These are phyloP conservation scores for Paxillus rubicundulus DNA, from an alignment of 768 basidiomycete genomes.

Conservation along the genomic window DNA sequence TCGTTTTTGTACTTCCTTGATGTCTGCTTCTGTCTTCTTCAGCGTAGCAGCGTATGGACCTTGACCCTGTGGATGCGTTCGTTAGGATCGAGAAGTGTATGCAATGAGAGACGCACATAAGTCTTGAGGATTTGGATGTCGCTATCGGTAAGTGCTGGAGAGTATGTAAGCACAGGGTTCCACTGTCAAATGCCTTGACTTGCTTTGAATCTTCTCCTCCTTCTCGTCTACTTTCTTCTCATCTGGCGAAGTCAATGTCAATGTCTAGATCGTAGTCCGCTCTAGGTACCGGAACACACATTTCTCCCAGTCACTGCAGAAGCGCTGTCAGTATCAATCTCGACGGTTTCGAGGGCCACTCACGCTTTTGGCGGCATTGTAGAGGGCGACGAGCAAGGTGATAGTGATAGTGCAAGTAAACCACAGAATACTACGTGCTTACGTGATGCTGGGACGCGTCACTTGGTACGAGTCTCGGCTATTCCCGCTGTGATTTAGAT, in stretches of 20 bases:
- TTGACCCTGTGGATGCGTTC: conserved; percentile 69
- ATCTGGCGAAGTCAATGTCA: conserved; percentile 43
- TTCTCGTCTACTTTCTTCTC: conserved; percentile 86
- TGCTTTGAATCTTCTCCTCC: conserved; percentile 88
- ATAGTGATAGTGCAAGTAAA: conserved; percentile 11
- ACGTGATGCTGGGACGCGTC: conserved; percentile 36
- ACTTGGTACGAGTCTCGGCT: conserved; percentile 30
- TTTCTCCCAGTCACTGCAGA: conserved; percentile 93
- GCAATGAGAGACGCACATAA: conserved; percentile 57
- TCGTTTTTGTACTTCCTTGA: conserved; percentile 94
- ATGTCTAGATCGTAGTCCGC: conserved; percentile 2
- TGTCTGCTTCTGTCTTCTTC: conserved; percentile 87
- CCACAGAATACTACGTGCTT: conserved; percentile 3
- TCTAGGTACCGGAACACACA: conserved; percentile 49
- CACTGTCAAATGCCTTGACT: conserved; percentile 24
- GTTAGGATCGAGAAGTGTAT: not conserved
- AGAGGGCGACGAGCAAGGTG: conserved; percentile 22
- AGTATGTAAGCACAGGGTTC: conserved; percentile 5
- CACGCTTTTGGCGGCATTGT: conserved; percentile 95
- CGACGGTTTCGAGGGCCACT: conserved; percentile 34
- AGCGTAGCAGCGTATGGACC: conserved; percentile 90
- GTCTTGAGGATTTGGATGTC: conserved; percentile 99
- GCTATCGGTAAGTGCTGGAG: conserved; percentile 87
- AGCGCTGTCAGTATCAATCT: conserved; percentile 8
- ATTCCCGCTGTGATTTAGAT: conserved; percentile 21